Evolutionary conservation across 805 yeast genomes (phyloP).

Genomic region (Candida sphagnicola): DNA sequence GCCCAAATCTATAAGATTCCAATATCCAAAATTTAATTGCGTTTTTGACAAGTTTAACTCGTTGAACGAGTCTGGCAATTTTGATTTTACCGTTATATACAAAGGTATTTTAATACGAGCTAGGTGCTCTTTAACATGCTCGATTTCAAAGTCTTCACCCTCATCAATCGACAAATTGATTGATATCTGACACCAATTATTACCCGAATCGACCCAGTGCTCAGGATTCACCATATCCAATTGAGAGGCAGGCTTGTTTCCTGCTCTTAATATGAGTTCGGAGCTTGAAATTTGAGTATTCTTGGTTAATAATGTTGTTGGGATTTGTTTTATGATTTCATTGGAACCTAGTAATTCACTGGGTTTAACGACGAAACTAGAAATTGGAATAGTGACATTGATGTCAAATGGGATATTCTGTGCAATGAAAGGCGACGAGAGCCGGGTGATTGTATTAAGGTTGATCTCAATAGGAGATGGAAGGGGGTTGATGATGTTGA

Average conservation of each 20-base stretch:
- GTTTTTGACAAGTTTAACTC: neutral
- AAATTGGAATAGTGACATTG: constrained; percentile 21
- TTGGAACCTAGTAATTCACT: constrained; percentile 11
- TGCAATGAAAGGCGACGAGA: constrained; percentile 12
- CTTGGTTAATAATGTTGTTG: constrained; percentile 29
- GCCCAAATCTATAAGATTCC: constrained; percentile 11
- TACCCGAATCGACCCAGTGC: constrained; percentile 18
- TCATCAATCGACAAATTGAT: constrained; percentile 15
- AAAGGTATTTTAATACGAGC: constrained; percentile 23
- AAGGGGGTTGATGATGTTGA: constrained; percentile 32
- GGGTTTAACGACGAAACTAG: constrained; percentile 18
- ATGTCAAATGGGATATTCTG: constrained; percentile 2
- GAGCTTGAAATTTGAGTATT: constrained; percentile 26
- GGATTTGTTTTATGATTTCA: constrained; percentile 27
- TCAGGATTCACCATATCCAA: constrained; percentile 14
- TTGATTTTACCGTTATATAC: constrained; percentile 19
- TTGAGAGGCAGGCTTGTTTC: neutral
- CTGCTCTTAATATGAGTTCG: constrained; percentile 23
- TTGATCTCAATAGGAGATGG: constrained; percentile 15
- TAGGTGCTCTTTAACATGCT: neutral
- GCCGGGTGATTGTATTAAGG: constrained; percentile 19
- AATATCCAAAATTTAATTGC: constrained; percentile 8
- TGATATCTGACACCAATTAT: constrained; percentile 36
- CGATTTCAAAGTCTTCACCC: no score
- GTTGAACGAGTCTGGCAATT: neutral